Percentiles rank a stretch among this genome's conserved stretches.
These are phyloP conservation scores for Leishmania aethiopica DNA, from an alignment of 208 protist genomes.

Conservation along the genomic window DNA sequence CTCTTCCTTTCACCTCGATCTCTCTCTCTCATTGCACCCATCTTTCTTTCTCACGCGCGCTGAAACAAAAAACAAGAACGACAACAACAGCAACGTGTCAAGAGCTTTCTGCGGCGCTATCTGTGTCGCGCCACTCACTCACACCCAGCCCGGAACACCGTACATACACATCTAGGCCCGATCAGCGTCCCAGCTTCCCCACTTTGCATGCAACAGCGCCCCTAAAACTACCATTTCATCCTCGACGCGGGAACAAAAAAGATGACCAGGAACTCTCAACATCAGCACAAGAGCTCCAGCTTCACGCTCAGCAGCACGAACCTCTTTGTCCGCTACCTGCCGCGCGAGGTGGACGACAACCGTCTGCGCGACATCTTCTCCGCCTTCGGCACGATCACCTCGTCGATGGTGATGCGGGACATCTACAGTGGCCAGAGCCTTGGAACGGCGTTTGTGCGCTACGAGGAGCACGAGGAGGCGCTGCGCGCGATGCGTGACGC, in stretches of 20 bases:
- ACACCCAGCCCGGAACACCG: not conserved
- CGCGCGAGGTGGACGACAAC: conserved; percentile 37
- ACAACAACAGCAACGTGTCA: too few relatives aligned
- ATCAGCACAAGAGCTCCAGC: not conserved
- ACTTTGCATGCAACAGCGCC: not conserved
- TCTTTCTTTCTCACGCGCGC: not conserved
- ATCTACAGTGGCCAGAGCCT: conserved; percentile 51
- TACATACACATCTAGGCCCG: not conserved
- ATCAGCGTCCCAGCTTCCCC: not conserved
- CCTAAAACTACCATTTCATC: not conserved
- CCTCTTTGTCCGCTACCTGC: conserved; percentile 47
- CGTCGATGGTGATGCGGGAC: conserved; percentile 56
- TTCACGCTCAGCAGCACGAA: conserved; percentile 33
- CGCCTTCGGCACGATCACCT: conserved; percentile 35
- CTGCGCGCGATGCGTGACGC: conserved; percentile 18
- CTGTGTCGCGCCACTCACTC: too few relatives aligned
- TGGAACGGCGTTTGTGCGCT: conserved; percentile 52
- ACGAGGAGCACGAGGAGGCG: conserved; percentile 28
- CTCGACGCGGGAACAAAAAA: not conserved
- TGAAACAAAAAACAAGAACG: not conserved
- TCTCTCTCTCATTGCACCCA: not conserved
- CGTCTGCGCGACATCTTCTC: conserved; percentile 33
- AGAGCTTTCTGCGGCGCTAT: too few relatives aligned
- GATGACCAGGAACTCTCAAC: not conserved
- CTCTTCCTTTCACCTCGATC: not conserved